Conservation (phyloP, 805 yeast species). For the Ogataea haglerorum region DNA sequence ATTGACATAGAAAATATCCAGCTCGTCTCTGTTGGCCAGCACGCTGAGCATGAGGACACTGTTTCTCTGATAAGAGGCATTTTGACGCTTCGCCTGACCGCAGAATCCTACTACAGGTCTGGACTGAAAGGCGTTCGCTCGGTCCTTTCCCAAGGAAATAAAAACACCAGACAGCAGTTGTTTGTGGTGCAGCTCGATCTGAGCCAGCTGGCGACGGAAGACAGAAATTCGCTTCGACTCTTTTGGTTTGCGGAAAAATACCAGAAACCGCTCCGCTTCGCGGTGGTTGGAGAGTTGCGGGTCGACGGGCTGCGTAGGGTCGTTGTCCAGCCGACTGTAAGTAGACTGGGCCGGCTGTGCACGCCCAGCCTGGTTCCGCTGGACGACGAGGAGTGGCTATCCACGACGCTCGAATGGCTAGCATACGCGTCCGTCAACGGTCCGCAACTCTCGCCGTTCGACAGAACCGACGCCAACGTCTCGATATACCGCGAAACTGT, state of each 20-base stretch:
- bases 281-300: constrained; percentile 3
- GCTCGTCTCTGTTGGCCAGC: constrained; percentile 14
- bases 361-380: constrained; percentile 19
- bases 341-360: constrained; percentile 12
- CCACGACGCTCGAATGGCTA: constrained; percentile 31
- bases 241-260: constrained; percentile 32
- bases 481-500: constrained; percentile 23
- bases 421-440: constrained; percentile 27
- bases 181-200: constrained; percentile 25
- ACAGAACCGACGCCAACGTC: constrained; percentile 22
- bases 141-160: constrained; percentile 25
- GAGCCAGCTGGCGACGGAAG: constrained; percentile 3
- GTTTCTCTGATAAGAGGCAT: constrained; percentile 28
- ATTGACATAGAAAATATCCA: constrained; percentile 9
- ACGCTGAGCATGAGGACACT: constrained; percentile 32
- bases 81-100: constrained; percentile 30
- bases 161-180: constrained; percentile 18
- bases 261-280: constrained; percentile 8
- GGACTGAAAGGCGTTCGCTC: constrained; percentile 34
- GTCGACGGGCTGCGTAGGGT: background rate
- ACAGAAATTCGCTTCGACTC: constrained; percentile 25
- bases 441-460: constrained; percentile 21
- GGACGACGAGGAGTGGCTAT: constrained; percentile 22
- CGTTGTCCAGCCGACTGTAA: background rate
- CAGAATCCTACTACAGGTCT: constrained; percentile 29